Evolutionary conservation across 305 asterid species (phyloP).

Genomic region (Monarda citriodora): DNA sequence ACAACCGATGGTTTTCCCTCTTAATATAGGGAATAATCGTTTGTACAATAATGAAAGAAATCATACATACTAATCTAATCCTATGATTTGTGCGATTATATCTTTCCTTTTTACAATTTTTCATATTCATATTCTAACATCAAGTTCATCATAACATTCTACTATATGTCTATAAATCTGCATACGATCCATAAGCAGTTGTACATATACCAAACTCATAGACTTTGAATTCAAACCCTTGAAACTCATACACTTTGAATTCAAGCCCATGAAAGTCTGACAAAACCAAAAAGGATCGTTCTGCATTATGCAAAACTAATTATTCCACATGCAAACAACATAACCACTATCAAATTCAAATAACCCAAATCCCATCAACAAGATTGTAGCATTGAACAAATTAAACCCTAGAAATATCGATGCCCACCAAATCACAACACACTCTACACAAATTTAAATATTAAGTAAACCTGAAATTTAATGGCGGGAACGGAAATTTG

Average conservation of each 20-base stretch:
- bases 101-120: no score
- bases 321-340: slow-evolving; percentile 16
- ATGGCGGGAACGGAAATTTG: slow-evolving; percentile 17
- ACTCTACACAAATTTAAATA: background rate
- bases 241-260: background rate
- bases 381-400: slow-evolving; percentile 20
- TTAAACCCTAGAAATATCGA: background rate
- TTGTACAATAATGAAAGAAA: no score
- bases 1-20: no score
- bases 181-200: background rate
- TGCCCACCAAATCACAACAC: slow-evolving; percentile 14
- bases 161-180: no score
- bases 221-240: background rate
- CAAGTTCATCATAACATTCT: no score
- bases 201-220: background rate
- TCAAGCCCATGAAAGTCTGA: slow-evolving; percentile 1
- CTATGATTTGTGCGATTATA: no score
- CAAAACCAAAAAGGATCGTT: slow-evolving; percentile 1
- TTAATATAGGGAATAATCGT: no score
- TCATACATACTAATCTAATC: no score
- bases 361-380: slow-evolving; percentile 9
- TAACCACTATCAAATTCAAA: background rate
- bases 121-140: no score
- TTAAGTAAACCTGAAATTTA: slow-evolving; percentile 35
- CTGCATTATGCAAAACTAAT: background rate